Evolutionary conservation across 2,329 filamentous ascomycete species (phyloP).

Genomic region (Neofusicoccum umdonicola): DNA sequence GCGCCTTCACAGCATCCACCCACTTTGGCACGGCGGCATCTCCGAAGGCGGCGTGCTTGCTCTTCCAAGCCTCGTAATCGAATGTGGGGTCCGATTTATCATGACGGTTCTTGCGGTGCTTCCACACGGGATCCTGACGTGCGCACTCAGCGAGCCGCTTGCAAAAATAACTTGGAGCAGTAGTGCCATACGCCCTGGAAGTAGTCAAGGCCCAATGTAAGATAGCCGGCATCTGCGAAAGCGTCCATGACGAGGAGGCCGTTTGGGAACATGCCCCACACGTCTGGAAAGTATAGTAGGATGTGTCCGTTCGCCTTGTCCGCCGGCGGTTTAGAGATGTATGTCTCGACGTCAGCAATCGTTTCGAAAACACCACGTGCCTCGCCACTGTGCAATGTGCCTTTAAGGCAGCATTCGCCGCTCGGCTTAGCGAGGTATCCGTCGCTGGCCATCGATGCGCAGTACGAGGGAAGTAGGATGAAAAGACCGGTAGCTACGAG

Average conservation of each 20-base stretch:
- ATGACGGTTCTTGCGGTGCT: conserved; percentile 34
- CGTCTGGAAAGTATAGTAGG: conserved; percentile 48
- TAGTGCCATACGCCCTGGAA: conserved; percentile 40
- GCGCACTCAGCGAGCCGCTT: background rate
- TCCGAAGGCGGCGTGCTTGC: conserved; percentile 46
- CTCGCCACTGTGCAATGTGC: conserved; percentile 40
- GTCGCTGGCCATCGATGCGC: background rate
- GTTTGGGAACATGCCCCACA: conserved; percentile 47
- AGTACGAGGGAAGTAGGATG: background rate
- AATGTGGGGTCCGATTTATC: conserved; percentile 34
- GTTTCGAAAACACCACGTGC: conserved; percentile 35
- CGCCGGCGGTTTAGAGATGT: conserved; percentile 31
- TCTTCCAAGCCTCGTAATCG: conserved; percentile 50
- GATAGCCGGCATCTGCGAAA: conserved; percentile 46
- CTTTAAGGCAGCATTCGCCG: conserved; percentile 41
- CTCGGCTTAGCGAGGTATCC: conserved; percentile 31
- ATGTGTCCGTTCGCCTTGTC: conserved; percentile 41
- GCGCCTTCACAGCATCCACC: conserved; percentile 38
- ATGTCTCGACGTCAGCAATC: conserved; percentile 40
- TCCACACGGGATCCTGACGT: conserved; percentile 44
- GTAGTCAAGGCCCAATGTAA: conserved; percentile 46
- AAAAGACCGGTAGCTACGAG: background rate
- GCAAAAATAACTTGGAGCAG: background rate
- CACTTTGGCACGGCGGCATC: conserved; percentile 45
- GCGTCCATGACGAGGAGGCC: conserved; percentile 47